Conservation (phyloP, 192 early-diverging fungal genomes). For the Linnemannia elongata region DNA sequence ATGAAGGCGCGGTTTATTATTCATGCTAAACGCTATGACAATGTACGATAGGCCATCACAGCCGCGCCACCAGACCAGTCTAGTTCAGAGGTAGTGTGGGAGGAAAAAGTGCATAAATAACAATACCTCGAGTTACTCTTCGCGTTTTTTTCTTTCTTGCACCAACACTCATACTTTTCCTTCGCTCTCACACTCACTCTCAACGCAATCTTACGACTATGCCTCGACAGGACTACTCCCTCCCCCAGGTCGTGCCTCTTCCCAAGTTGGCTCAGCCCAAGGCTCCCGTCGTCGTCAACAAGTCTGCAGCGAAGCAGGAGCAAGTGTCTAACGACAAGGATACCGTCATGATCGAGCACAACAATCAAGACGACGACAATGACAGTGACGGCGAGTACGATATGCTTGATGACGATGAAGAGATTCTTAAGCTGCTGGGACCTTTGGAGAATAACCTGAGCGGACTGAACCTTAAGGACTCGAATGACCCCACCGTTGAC, state of each 20-base stretch:
- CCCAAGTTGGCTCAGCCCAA: constrained; percentile 20
- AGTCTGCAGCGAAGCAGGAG: not conserved
- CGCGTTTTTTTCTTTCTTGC: not conserved
- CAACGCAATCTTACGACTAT: not conserved
- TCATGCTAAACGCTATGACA: not conserved
- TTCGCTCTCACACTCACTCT: too few relatives aligned
- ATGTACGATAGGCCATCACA: not conserved
- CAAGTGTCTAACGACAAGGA: not conserved
- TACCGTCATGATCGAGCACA: not conserved
- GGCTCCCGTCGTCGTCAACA: not conserved
- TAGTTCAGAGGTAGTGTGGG: not conserved
- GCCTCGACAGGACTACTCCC: constrained; percentile 47
- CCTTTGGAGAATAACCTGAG: not conserved
- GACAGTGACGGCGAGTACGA: constrained; percentile 31
- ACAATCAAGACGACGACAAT: not conserved
- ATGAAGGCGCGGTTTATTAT: not conserved
- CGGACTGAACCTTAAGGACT: not conserved
- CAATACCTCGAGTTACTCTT: not conserved
- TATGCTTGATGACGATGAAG: constrained; percentile 34
- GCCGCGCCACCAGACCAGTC: not conserved
- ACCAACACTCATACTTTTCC: not conserved
- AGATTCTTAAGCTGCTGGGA: constrained; percentile 5
- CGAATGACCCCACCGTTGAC: not conserved
- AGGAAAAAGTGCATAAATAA: not conserved
- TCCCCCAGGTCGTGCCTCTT: constrained; percentile 25